Conservation (phyloP, 768 basidiomycete species). For the Suillus ampliporus region DNA sequence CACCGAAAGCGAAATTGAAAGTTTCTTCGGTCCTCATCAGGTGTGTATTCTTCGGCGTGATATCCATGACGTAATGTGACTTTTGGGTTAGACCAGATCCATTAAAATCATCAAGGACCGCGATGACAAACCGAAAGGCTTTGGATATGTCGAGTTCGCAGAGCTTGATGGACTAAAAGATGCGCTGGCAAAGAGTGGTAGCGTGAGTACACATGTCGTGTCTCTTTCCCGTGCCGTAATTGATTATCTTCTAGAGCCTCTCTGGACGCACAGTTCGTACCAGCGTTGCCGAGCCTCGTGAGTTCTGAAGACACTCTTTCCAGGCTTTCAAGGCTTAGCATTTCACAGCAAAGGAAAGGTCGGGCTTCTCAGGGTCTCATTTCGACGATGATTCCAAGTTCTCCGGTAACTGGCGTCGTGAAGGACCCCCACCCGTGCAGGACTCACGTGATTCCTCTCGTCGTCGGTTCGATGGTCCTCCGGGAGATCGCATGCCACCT, state of each 20-base stretch:
- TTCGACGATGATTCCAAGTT: constrained; percentile 82
- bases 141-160: constrained; percentile 97
- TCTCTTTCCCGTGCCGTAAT: not conserved
- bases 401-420: constrained; percentile 83
- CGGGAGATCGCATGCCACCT: constrained; percentile 48
- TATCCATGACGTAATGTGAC: not conserved
- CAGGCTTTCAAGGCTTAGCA: constrained; percentile 17
- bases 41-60: constrained; percentile 42
- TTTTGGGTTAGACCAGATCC: constrained; percentile 64
- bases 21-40: constrained; percentile 74
- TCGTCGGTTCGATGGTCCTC: constrained; percentile 66
- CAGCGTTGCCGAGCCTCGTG: constrained; percentile 95
- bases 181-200: constrained; percentile 73
- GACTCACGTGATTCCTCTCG: constrained; percentile 67
- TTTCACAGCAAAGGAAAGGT: constrained; percentile 74
- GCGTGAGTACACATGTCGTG: constrained; percentile 51
- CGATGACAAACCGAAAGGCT: constrained; percentile 96
- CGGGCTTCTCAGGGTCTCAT: constrained; percentile 54
- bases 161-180: constrained; percentile 86
- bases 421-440: constrained; percentile 78
- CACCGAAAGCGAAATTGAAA: constrained; percentile 79
- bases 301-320: constrained; percentile 43
- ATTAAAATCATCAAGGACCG: constrained; percentile 93
- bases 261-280: constrained; percentile 85
- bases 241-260: constrained; percentile 52